Evolutionary conservation across 2,329 filamentous ascomycete genomes (phyloP).

Genomic region (Pestalotiopsis sp.): DNA sequence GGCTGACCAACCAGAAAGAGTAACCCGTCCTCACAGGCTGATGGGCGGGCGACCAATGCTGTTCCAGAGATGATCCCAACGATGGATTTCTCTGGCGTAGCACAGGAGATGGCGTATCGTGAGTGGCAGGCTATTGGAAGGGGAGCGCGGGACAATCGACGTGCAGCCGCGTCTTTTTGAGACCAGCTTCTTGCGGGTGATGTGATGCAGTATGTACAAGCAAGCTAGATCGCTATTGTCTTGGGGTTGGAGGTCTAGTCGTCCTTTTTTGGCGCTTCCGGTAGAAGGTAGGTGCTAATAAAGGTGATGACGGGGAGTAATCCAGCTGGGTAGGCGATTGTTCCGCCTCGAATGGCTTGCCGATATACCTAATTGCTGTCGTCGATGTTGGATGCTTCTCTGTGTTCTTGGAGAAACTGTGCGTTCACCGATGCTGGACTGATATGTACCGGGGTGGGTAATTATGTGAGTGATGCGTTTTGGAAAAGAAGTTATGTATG

Average conservation of each 20-base stretch:
- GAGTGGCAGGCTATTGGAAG: not conserved
- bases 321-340: too few species aligned
- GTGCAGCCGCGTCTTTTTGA: conserved; percentile 9
- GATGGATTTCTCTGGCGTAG: not conserved
- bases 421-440: not conserved
- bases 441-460: not conserved
- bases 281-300: not conserved
- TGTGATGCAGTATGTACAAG: not conserved
- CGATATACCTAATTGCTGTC: not conserved
- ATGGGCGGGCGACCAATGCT: not conserved
- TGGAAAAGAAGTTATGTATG: not conserved
- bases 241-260: not conserved
- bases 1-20: conserved; percentile 11
- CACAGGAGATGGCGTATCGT: not conserved
- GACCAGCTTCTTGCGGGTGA: conserved; percentile 2
- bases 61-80: conserved; percentile 2
- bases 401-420: not conserved
- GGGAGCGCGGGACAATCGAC: conserved; percentile 9
- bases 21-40: conserved; percentile 1
- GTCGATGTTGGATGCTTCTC: not conserved
- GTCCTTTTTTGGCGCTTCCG: not conserved
- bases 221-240: not conserved
- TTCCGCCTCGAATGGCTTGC: not conserved
- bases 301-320: not conserved
- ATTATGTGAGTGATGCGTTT: not conserved